Percentiles rank a stretch among this genome's conserved stretches.
These are phyloP conservation scores for Porpolomopsis calyptriformis DNA, from an alignment of 768 basidiomycete species.

Conservation along the genomic window DNA sequence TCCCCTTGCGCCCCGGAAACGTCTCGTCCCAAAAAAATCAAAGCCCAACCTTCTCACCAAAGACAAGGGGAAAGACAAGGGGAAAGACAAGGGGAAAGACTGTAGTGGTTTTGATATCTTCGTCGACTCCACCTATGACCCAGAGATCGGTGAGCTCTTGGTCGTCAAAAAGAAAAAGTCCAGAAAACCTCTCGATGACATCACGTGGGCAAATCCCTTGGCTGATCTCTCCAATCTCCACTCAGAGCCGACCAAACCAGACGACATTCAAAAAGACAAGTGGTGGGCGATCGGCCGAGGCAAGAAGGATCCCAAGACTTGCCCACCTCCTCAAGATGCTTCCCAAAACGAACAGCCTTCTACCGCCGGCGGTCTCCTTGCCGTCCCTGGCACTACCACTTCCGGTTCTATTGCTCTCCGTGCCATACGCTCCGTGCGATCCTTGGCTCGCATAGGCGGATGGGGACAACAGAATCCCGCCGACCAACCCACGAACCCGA, in stretches of 20 bases:
- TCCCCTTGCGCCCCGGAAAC: constrained; percentile 22
- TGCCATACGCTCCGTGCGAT: constrained; percentile 66
- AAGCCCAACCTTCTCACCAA: constrained; percentile 39
- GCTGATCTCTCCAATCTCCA: too few relatives aligned
- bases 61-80: constrained; percentile 24
- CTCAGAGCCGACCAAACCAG: too few relatives aligned
- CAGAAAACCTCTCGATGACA: constrained; percentile 46
- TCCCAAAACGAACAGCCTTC: too few relatives aligned
- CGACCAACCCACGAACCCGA: constrained; percentile 14
- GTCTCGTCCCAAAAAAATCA: constrained; percentile 65
- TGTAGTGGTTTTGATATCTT: constrained; percentile 59
- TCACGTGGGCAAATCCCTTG: constrained; percentile 39
- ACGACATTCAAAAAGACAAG: constrained; percentile 15
- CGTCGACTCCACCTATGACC: constrained; percentile 55
- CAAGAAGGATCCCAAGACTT: background rate
- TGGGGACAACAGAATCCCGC: constrained; percentile 1
- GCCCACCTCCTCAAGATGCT: too few relatives aligned
- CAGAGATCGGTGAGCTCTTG: constrained; percentile 57
- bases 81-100: constrained; percentile 25
- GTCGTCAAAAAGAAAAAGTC: constrained; percentile 74
- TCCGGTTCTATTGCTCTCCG: constrained; percentile 60
- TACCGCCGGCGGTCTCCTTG: constrained; percentile 13
- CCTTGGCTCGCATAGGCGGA: constrained; percentile 38
- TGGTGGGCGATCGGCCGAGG: constrained; percentile 12
- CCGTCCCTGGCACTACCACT: constrained; percentile 4